Conservation (phyloP, 129 eudicot genomes). For the Centrapalus pauciflorus region DNA sequence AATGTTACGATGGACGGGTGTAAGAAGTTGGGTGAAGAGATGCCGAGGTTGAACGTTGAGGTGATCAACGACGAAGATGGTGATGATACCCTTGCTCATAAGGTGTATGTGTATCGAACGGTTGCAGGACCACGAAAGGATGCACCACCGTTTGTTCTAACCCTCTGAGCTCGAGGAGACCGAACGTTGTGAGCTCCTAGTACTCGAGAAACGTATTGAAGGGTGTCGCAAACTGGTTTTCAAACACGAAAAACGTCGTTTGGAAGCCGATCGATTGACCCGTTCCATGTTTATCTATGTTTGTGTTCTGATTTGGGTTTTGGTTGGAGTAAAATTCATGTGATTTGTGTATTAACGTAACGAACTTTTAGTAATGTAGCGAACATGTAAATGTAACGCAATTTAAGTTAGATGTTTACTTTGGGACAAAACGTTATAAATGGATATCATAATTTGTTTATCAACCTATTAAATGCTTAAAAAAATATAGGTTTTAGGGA, state of each 20-base stretch:
- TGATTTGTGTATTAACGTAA: too few relatives aligned
- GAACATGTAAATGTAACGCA: too few relatives aligned
- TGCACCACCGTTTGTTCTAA: constrained; percentile 63
- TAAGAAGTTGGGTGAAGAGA: constrained; percentile 40
- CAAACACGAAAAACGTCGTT: background rate
- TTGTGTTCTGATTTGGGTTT: background rate
- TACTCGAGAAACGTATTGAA: background rate
- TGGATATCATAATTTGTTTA: too few relatives aligned
- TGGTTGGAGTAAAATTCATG: too few relatives aligned
- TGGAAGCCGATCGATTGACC: background rate
- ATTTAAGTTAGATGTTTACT: too few relatives aligned
- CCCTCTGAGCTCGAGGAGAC: constrained; percentile 21
- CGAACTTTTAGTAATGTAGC: too few relatives aligned
- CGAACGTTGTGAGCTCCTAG: background rate
- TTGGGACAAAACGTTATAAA: too few relatives aligned
- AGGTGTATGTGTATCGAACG: constrained; percentile 63
- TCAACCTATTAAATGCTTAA: too few relatives aligned
- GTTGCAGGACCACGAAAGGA: constrained; percentile 74
- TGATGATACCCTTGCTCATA: constrained; percentile 38
- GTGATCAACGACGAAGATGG: constrained; percentile 49
- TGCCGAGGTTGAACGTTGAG: constrained; percentile 64
- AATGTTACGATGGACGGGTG: constrained; percentile 53
- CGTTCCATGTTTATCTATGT: background rate
- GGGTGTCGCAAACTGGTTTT: background rate
- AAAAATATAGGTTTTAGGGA: too few relatives aligned